Conservation (phyloP, 179 eudicot species). For the Silene vulgaris region DNA sequence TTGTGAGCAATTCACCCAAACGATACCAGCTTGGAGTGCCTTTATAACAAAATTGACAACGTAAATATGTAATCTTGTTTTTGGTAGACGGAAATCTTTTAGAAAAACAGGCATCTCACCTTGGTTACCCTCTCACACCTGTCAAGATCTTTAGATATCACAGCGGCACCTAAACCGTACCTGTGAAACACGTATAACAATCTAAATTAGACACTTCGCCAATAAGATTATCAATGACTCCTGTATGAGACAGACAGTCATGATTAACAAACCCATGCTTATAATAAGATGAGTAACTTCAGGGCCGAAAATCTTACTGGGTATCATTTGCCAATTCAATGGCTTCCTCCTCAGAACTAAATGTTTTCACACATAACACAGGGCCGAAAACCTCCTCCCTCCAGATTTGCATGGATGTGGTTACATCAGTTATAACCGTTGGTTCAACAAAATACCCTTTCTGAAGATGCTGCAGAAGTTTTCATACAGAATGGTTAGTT, state of each 20-base stretch:
- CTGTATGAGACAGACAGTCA: neutral
- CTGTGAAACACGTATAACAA: slow-evolving; percentile 31
- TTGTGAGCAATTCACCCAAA: slow-evolving; percentile 98
- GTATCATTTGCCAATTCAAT: slow-evolving; percentile 90
- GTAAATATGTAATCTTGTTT: neutral
- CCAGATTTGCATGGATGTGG: slow-evolving; percentile 97
- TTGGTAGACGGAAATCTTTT: neutral
- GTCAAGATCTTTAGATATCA: slow-evolving; percentile 74
- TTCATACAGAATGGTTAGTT: slow-evolving; percentile 7
- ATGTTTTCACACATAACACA: slow-evolving; percentile 88
- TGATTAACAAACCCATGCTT: neutral
- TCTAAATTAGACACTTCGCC: slow-evolving; percentile 5
- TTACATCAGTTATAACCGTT: slow-evolving; percentile 64
- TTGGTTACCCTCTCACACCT: slow-evolving; percentile 82
- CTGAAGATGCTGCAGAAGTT: slow-evolving; percentile 57
- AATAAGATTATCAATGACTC: neutral
- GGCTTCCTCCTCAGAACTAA: slow-evolving; percentile 89
- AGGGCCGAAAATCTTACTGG: slow-evolving; percentile 46
- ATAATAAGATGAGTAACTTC: neutral
- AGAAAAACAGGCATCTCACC: slow-evolving; percentile 41
- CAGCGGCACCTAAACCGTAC: slow-evolving; percentile 85
- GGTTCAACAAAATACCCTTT: slow-evolving; percentile 86
- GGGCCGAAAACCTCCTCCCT: slow-evolving; percentile 98
- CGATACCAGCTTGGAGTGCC: slow-evolving; percentile 75
- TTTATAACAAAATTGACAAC: slow-evolving; percentile 20